A percentile compares a stretch with the other conserved stretches of the same genome.
Conservation (phyloP, 2,329 filamentous ascomycete genomes). For the Calonectria hawksworthii region DNA sequence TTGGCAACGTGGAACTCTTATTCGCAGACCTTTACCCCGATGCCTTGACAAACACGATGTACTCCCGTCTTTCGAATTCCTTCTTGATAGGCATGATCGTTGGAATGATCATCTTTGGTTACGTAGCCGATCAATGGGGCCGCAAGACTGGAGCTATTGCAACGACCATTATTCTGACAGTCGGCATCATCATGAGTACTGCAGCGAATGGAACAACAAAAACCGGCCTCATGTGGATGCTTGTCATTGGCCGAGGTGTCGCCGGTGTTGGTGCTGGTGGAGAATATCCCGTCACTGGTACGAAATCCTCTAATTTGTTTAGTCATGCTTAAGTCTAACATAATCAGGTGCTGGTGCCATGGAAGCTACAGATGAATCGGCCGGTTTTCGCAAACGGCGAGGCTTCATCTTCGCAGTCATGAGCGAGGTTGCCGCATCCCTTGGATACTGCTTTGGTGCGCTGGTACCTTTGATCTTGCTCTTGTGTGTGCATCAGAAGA, state of each 20-base stretch:
- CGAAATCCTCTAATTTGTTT: not conserved
- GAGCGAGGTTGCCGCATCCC: constrained; percentile 62
- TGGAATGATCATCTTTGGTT: constrained; percentile 68
- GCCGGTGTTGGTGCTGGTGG: constrained; percentile 60
- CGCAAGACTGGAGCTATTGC: constrained; percentile 62
- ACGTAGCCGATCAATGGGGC: constrained; percentile 63
- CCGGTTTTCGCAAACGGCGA: constrained; percentile 58
- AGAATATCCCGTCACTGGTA: constrained; percentile 65
- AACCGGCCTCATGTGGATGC: constrained; percentile 64
- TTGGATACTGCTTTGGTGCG: constrained; percentile 65
- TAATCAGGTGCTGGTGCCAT: constrained; percentile 57
- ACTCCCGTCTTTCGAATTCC: constrained; percentile 66
- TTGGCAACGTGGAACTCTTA: constrained; percentile 60
- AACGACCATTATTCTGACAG: constrained; percentile 60
- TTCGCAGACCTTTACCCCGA: constrained; percentile 58
- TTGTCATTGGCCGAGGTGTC: constrained; percentile 57
- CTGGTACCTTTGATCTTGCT: constrained; percentile 65
- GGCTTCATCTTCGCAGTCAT: constrained; percentile 71
- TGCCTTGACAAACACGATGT: constrained; percentile 57
- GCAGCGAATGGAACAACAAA: constrained; percentile 56
- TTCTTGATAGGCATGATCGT: constrained; percentile 69
- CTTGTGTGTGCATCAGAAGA: constrained; percentile 60
- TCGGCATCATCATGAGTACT: constrained; percentile 62
- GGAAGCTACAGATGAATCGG: constrained; percentile 66
- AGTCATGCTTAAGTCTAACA: not conserved